These are phyloP conservation scores for Zoysia matrella DNA, from an alignment of 202 grass and related monocot genomes.

Conservation along the genomic window DNA sequence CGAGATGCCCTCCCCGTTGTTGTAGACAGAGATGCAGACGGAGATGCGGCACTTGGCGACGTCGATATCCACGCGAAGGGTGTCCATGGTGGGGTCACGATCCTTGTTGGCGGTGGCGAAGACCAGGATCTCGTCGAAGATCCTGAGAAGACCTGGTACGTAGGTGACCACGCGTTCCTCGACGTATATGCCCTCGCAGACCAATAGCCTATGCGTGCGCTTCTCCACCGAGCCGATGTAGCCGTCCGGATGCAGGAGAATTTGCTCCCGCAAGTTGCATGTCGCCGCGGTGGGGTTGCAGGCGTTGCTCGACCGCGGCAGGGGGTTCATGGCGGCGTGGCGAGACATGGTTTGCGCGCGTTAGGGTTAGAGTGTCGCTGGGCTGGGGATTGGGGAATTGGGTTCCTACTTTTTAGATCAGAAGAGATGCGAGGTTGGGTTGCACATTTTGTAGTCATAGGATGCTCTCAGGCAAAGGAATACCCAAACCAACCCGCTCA, in stretches of 20 bases:
- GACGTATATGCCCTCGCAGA: background rate
- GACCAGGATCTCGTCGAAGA: too few species aligned
- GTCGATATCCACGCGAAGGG: conserved; percentile 68
- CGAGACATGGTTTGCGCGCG: too few species aligned
- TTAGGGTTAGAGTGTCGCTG: too few species aligned
- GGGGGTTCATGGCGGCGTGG: background rate
- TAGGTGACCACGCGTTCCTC: background rate
- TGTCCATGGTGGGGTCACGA: conserved; percentile 47
- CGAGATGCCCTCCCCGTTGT: conserved; percentile 66
- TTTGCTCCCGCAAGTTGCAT: background rate
- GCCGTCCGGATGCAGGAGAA: background rate
- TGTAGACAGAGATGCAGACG: conserved; percentile 41
- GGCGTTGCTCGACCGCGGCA: too few species aligned
- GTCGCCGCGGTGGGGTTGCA: background rate
- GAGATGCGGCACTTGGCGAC: conserved; percentile 47
- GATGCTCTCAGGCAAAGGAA: too few species aligned
- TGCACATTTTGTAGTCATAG: too few species aligned
- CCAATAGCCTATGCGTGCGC: background rate
- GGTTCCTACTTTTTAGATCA: too few species aligned
- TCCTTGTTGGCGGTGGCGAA: too few species aligned
- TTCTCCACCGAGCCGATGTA: background rate
- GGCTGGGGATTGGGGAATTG: too few species aligned
- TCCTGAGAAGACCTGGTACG: background rate
- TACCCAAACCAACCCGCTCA: too few species aligned
- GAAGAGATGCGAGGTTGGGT: too few species aligned